These are phyloP conservation scores for Cyberlindnera americana DNA, from an alignment of 805 yeast genomes.

Conservation along the genomic window DNA sequence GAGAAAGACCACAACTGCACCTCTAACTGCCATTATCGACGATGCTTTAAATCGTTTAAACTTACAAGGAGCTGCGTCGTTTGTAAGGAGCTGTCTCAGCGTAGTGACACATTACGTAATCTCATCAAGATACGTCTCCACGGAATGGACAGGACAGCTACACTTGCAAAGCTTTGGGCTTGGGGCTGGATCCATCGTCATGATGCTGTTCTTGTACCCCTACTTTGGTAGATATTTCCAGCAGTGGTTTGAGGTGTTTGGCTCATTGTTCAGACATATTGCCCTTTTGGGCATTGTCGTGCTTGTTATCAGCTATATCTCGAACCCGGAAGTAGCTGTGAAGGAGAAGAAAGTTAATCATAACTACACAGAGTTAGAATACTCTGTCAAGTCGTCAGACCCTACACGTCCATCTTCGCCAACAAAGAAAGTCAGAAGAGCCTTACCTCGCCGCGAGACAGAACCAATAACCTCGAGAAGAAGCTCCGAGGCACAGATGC, in stretches of 20 bases:
- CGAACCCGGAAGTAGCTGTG: neutral
- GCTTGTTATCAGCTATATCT: conserved; percentile 14
- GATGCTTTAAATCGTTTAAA: conserved; percentile 18
- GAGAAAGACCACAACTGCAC: neutral
- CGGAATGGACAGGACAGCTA: conserved; percentile 22
- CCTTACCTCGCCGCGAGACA: conserved; percentile 8
- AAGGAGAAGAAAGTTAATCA: neutral
- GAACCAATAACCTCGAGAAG: conserved; percentile 7
- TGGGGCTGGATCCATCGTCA: conserved; percentile 20
- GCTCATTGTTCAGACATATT: conserved; percentile 19
- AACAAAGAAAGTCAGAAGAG: conserved; percentile 2
- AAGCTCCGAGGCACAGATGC: conserved; percentile 9
- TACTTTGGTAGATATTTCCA: conserved; percentile 21
- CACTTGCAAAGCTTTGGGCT: conserved; percentile 28
- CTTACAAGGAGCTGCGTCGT: conserved; percentile 3
- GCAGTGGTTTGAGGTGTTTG: conserved; percentile 24
- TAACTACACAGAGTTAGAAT: conserved; percentile 19
- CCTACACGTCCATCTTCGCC: conserved; percentile 11
- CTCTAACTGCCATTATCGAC: conserved; percentile 4
- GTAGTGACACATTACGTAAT: conserved; percentile 8
- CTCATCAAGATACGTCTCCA: conserved; percentile 22
- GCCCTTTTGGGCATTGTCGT: conserved; percentile 20
- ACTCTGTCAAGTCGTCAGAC: conserved; percentile 19
- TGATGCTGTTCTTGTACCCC: conserved; percentile 24
- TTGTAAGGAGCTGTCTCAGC: conserved; percentile 1